Conservation (phyloP, 108 stramenopile genomes). For the Cyclostephanos tholiformis region DNA sequence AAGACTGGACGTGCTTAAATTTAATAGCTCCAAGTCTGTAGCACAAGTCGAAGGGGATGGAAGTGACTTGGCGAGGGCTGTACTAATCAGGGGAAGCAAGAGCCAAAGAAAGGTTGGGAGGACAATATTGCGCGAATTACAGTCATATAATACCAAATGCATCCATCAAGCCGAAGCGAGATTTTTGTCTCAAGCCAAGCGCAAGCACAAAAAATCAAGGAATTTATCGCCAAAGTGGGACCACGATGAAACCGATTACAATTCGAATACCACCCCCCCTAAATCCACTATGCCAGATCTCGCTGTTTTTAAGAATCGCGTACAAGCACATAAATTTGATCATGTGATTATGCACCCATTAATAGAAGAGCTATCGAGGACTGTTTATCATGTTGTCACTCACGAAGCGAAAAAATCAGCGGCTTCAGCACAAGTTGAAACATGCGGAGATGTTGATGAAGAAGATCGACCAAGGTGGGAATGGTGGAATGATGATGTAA, state of each 20-base stretch:
- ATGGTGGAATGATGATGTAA: slow-evolving; percentile 30
- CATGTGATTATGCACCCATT: slow-evolving; percentile 8
- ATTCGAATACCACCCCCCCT: not conserved
- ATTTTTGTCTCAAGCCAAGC: not conserved
- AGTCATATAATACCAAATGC: slow-evolving; percentile 32
- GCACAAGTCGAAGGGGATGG: not conserved
- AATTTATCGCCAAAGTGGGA: slow-evolving; percentile 14
- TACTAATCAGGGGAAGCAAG: slow-evolving; percentile 52
- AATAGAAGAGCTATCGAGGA: slow-evolving; percentile 19
- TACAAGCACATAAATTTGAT: not conserved
- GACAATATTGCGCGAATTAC: slow-evolving; percentile 48
- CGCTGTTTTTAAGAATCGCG: not conserved
- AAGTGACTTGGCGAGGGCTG: slow-evolving; percentile 18
- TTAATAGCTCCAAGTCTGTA: slow-evolving; percentile 15
- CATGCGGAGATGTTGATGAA: not conserved
- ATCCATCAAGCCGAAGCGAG: not conserved
- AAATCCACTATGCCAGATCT: not conserved
- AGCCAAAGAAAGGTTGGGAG: slow-evolving; percentile 66
- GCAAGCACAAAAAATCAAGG: slow-evolving; percentile 29
- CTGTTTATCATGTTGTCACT: slow-evolving; percentile 36
- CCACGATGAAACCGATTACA: not conserved
- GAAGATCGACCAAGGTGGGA: slow-evolving; percentile 23
- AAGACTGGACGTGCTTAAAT: slow-evolving; percentile 64
- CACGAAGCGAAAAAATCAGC: slow-evolving; percentile 17
- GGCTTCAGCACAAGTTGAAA: slow-evolving; percentile 1